Percentiles rank a stretch among this genome's conserved stretches.
Evolutionary conservation across 2,329 filamentous ascomycete genomes (phyloP).

Genomic region (Apiospora koreana): DNA sequence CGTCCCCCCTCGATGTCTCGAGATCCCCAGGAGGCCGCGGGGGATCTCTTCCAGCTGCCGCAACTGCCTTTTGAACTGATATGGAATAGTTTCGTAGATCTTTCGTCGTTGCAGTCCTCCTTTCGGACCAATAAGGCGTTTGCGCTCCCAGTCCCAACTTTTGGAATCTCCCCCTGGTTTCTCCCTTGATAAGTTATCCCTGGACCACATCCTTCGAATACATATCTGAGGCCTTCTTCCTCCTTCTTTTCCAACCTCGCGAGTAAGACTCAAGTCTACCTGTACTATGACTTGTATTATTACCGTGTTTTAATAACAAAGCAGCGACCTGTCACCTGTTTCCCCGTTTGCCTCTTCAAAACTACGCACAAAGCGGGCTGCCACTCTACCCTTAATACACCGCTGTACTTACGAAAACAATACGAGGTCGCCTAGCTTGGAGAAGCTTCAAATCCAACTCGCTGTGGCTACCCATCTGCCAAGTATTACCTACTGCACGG

Average conservation of each 20-base stretch:
- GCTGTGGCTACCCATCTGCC: background rate
- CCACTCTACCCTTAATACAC: background rate
- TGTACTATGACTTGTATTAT: background rate
- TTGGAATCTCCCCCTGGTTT: background rate
- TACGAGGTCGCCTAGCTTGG: background rate
- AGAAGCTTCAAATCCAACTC: background rate
- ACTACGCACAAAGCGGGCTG: background rate
- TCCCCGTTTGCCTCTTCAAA: background rate
- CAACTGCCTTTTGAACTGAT: background rate
- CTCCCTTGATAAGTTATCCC: background rate
- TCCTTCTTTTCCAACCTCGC: background rate
- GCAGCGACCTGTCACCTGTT: background rate
- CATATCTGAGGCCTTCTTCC: background rate
- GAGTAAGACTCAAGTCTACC: background rate
- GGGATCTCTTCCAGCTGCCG: conserved; percentile 3
- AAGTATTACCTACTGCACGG: background rate
- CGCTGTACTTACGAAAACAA: background rate
- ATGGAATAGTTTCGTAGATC: conserved; percentile 4
- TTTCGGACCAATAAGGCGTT: background rate
- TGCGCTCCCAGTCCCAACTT: background rate
- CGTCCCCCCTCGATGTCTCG: conserved; percentile 1
- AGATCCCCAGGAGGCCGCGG: background rate
- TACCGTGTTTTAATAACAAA: background rate
- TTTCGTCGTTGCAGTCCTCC: background rate
- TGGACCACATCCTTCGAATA: background rate